phyloP scores from a whole-genome alignment of 2,329 filamentous ascomycete genomes.

The Ophiocordyceps robertsii region DNA sequence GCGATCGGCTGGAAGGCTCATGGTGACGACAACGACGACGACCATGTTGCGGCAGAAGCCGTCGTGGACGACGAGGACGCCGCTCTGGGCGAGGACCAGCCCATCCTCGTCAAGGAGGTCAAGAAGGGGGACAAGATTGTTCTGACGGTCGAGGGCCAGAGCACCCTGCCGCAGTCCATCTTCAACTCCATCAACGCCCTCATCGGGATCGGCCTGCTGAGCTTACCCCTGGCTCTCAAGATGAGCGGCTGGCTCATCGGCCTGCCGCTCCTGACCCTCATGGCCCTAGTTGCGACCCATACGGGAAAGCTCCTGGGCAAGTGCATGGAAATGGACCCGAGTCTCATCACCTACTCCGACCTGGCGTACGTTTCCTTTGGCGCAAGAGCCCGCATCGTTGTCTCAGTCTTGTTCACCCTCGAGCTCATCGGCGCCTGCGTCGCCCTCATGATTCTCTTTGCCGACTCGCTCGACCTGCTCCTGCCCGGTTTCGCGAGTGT shows the following conservation, averaged over 20 bases:
- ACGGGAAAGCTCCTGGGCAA: slow-evolving; percentile 76
- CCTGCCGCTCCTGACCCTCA: slow-evolving; percentile 57
- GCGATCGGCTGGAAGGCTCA: slow-evolving; percentile 7
- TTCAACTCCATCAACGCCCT: slow-evolving; percentile 95
- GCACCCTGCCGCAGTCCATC: slow-evolving; percentile 87
- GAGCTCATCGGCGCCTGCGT: slow-evolving; percentile 84
- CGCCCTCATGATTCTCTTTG: slow-evolving; percentile 82
- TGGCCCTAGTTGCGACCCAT: slow-evolving; percentile 67
- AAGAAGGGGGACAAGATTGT: slow-evolving; percentile 80
- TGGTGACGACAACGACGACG: slow-evolving; percentile 8
- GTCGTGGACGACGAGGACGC: slow-evolving; percentile 13
- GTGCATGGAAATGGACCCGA: slow-evolving; percentile 76
- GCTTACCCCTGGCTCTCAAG: slow-evolving; percentile 74
- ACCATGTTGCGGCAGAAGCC: slow-evolving; percentile 9
- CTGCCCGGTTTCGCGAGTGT: slow-evolving; percentile 55
- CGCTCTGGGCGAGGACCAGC: slow-evolving; percentile 49
- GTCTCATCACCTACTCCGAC: slow-evolving; percentile 87
- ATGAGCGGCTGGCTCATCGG: slow-evolving; percentile 85
- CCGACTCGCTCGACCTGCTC: slow-evolving; percentile 71
- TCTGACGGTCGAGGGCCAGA: slow-evolving; percentile 77
- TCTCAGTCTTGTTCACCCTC: slow-evolving; percentile 74
- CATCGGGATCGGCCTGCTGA: slow-evolving; percentile 80
- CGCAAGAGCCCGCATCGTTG: slow-evolving; percentile 63
- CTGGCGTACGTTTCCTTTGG: slow-evolving; percentile 87
- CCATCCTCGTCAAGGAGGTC: slow-evolving; percentile 76